These are phyloP conservation scores for Cladosporium cucumerinum DNA, from an alignment of 2,329 filamentous ascomycete genomes.

Conservation along the genomic window DNA sequence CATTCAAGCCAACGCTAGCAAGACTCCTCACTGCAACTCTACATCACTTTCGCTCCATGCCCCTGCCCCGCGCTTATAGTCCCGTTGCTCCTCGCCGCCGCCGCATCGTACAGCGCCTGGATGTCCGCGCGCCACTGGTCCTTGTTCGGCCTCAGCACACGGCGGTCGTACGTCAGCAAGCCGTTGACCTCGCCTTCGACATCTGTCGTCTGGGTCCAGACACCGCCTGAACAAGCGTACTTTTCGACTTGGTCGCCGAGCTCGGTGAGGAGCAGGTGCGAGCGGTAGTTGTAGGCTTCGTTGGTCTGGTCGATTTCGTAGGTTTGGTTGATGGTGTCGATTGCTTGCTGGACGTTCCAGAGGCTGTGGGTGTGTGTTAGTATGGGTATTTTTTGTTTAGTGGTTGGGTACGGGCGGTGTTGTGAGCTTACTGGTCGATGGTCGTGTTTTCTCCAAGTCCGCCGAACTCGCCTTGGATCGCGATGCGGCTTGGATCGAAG, in stretches of 20 bases:
- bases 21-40: neutral
- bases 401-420: no score
- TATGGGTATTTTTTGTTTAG: neutral
- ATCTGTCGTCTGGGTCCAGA: slow-evolving; percentile 73
- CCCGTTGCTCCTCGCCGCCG: slow-evolving; percentile 23
- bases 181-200: slow-evolving; percentile 74
- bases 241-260: slow-evolving; percentile 49
- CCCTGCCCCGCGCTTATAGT: neutral
- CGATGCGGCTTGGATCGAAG: slow-evolving; percentile 59
- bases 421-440: slow-evolving; percentile 45
- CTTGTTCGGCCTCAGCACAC: slow-evolving; percentile 21
- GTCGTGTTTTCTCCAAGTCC: slow-evolving; percentile 65
- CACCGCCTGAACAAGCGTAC: slow-evolving; percentile 63
- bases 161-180: slow-evolving; percentile 49
- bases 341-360: slow-evolving; percentile 61
- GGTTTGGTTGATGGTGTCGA: slow-evolving; percentile 61
- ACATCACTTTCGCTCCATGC: neutral
- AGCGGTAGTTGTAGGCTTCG: slow-evolving; percentile 64
- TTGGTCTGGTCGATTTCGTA: slow-evolving; percentile 62
- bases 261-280: slow-evolving; percentile 50
- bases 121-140: slow-evolving; percentile 61
- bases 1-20: neutral
- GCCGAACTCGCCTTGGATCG: slow-evolving; percentile 68
- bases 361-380: slow-evolving; percentile 50
- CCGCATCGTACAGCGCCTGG: slow-evolving; percentile 57